phyloP scores from a whole-genome alignment of 2,329 filamentous ascomycete species.

The Teratosphaeria nubilosa region DNA sequence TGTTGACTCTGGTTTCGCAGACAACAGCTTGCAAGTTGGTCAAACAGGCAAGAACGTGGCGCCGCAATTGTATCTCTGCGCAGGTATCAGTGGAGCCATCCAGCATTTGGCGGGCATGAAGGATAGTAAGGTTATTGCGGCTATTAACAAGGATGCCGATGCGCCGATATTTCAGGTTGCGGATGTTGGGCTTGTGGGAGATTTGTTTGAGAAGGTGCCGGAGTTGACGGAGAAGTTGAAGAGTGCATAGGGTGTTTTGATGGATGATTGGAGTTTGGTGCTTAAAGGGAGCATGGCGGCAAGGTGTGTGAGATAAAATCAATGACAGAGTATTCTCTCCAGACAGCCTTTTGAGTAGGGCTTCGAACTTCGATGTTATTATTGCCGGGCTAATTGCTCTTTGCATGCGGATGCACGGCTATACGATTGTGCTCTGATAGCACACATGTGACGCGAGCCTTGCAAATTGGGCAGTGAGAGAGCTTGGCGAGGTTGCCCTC shows the following conservation, averaged over 20 bases:
- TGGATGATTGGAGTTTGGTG: not conserved
- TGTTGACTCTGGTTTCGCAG: slow-evolving; percentile 93
- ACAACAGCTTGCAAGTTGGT: slow-evolving; percentile 96
- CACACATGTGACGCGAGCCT: too few species aligned
- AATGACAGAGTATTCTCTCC: not conserved
- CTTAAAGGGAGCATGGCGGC: not conserved
- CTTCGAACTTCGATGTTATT: not conserved
- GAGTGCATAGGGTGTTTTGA: slow-evolving; percentile 13
- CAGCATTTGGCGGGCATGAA: slow-evolving; percentile 99
- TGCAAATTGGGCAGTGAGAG: too few species aligned
- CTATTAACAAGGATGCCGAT: slow-evolving; percentile 95
- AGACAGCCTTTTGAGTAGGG: not conserved
- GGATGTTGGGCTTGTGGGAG: slow-evolving; percentile 88
- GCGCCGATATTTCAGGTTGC: slow-evolving; percentile 98
- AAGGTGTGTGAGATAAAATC: not conserved
- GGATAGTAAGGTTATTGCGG: slow-evolving; percentile 98
- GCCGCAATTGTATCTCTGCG: slow-evolving; percentile 87
- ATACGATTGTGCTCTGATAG: not conserved
- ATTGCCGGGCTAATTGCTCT: not conserved
- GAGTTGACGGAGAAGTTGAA: slow-evolving; percentile 95
- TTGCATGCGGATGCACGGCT: not conserved
- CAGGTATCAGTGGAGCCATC: slow-evolving; percentile 93
- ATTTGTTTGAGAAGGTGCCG: slow-evolving; percentile 90
- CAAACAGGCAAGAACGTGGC: slow-evolving; percentile 99
- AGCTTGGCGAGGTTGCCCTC: too few species aligned